These are phyloP conservation scores for Paecilomyces fulvus DNA, from an alignment of 2,329 filamentous ascomycete species.

Conservation along the genomic window DNA sequence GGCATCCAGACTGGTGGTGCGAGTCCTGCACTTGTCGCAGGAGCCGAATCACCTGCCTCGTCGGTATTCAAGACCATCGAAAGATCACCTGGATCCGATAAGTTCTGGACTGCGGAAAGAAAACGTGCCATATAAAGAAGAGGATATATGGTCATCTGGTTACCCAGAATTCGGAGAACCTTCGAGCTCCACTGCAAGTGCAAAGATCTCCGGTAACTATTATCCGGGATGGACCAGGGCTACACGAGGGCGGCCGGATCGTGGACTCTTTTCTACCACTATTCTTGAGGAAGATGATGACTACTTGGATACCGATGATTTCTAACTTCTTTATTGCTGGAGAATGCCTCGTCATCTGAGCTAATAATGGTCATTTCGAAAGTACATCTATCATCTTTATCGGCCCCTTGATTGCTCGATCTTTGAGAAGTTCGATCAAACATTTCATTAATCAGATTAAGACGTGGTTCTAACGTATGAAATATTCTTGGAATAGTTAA, in stretches of 20 bases:
- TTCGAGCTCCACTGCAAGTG: background rate
- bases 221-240: conserved; percentile 5
- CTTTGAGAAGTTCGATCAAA: too few relatives aligned
- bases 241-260: conserved; percentile 12
- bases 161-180: background rate
- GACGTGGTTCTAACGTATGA: too few relatives aligned
- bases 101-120: background rate
- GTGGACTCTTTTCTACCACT: conserved; percentile 53
- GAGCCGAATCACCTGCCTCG: background rate
- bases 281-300: conserved; percentile 69
- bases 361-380: background rate
- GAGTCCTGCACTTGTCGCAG: background rate
- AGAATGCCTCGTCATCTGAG: background rate
- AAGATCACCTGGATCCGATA: background rate
- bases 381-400: background rate
- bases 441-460: too few relatives aligned
- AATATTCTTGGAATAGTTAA: too few relatives aligned
- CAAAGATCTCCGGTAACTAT: conserved; percentile 2
- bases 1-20: background rate
- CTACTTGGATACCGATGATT: conserved; percentile 35
- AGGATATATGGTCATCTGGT: background rate
- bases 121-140: background rate
- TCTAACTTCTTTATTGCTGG: background rate
- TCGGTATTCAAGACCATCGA: background rate
- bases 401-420: too few relatives aligned